A percentile compares a stretch with the other conserved stretches of the same genome.
Evolutionary conservation across 805 yeast species (phyloP).

Genomic region (Yarrowia divulgata): DNA sequence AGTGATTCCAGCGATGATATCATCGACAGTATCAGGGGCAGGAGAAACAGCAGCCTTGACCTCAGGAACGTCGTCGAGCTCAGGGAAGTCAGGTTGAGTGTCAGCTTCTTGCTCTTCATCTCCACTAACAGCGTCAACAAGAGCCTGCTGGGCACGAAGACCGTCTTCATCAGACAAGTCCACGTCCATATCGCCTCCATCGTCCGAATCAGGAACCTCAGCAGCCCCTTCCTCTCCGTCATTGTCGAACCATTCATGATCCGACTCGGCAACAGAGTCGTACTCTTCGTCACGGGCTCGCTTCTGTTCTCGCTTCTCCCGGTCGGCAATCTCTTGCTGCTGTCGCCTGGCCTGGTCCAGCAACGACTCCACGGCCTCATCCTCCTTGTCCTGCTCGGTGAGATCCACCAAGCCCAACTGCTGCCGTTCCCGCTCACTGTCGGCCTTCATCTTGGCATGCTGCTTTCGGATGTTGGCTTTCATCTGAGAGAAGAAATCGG

Average conservation of each 20-base stretch:
- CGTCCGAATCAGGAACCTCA: constrained; percentile 66
- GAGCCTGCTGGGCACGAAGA: constrained; percentile 4
- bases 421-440: constrained; percentile 5
- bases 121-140: background rate
- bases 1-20: background rate
- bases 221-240: constrained; percentile 55
- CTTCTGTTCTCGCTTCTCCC: constrained; percentile 4
- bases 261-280: constrained; percentile 66
- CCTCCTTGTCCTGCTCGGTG: constrained; percentile 33
- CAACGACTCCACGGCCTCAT: constrained; percentile 31
- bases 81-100: constrained; percentile 13
- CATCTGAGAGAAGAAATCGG: constrained; percentile 17
- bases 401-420: constrained; percentile 27
- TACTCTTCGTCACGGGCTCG: constrained; percentile 56
- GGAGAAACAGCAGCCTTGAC: background rate
- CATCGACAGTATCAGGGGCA: constrained; percentile 7
- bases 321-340: constrained; percentile 31
- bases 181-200: background rate
- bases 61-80: background rate
- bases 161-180: constrained; percentile 19
- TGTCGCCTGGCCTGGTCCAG: constrained; percentile 26
- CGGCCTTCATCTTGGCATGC: constrained; percentile 23
- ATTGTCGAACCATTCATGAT: constrained; percentile 81
- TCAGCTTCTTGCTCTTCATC: constrained; percentile 1
- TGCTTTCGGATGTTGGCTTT: constrained; percentile 17